A percentile compares a stretch with the other conserved stretches of the same genome.
These are phyloP conservation scores for Candida nemodendra DNA, from an alignment of 805 yeast genomes.

Conservation along the genomic window DNA sequence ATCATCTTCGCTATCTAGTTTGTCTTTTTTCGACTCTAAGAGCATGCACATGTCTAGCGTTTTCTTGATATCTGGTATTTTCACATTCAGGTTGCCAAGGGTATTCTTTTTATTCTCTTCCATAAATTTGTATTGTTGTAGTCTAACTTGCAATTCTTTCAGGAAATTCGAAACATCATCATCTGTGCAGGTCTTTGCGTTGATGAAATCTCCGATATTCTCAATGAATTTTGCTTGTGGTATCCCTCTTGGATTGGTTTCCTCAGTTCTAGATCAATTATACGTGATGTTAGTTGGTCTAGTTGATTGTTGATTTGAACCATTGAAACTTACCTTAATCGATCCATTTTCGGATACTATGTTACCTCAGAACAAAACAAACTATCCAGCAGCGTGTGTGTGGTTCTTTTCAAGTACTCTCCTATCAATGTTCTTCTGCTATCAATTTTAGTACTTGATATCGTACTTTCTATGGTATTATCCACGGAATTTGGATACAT, in stretches of 20 bases:
- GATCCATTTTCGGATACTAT: constrained; percentile 15
- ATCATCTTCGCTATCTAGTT: constrained; percentile 30
- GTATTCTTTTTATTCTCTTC: constrained; percentile 54
- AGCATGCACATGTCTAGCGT: constrained; percentile 72
- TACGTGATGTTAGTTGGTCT: constrained; percentile 4
- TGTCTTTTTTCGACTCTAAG: constrained; percentile 48
- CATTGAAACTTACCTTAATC: constrained; percentile 16
- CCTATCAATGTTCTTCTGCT: too few species aligned
- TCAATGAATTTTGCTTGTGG: constrained; percentile 96
- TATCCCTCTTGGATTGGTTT: constrained; percentile 87
- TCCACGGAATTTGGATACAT: too few species aligned
- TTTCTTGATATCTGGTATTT: constrained; percentile 90
- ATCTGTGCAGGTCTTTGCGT: constrained; percentile 35
- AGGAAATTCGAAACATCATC: constrained; percentile 46
- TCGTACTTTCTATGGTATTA: too few species aligned
- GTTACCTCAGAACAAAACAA: constrained; percentile 3
- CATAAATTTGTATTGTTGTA: constrained; percentile 91
- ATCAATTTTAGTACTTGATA: too few species aligned
- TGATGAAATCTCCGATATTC: constrained; percentile 71
- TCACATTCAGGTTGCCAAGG: constrained; percentile 52
- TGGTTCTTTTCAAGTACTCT: too few species aligned
- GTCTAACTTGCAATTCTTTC: constrained; percentile 76
- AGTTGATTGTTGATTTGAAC: neutral
- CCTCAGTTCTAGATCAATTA: constrained; percentile 44
- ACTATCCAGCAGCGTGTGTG: neutral